phyloP scores from a whole-genome alignment of 495 filamentous ascomycete genomes.

The Hyaloscypha bicolor region DNA sequence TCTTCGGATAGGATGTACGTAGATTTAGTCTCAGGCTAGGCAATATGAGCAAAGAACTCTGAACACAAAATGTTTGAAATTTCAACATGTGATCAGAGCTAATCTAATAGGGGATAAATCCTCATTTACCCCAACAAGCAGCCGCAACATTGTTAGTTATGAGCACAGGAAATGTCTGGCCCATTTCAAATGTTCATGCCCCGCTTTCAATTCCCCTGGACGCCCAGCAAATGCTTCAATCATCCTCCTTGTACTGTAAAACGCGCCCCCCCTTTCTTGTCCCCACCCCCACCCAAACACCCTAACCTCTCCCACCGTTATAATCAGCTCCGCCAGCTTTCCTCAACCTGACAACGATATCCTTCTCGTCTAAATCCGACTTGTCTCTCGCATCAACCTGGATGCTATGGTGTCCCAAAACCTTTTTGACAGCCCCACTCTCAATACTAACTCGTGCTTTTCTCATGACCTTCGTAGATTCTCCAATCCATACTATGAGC shows the following conservation, averaged over 20 bases:
- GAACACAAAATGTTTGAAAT: slow-evolving; percentile 1
- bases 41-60: slow-evolving; percentile 22
- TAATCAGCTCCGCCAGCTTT: slow-evolving; percentile 63
- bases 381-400: slow-evolving; percentile 53
- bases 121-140: not conserved
- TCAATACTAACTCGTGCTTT: slow-evolving; percentile 61
- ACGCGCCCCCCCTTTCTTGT: not conserved
- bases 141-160: not conserved
- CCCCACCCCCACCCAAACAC: slow-evolving; percentile 1
- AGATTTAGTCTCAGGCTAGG: slow-evolving; percentile 31
- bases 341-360: slow-evolving; percentile 51
- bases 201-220: not conserved
- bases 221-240: slow-evolving; percentile 21
- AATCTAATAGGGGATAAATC: not conserved
- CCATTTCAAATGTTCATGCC: not conserved
- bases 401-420: slow-evolving; percentile 54
- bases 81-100: not conserved
- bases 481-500: slow-evolving; percentile 59
- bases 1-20: slow-evolving; percentile 27
- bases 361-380: slow-evolving; percentile 54
- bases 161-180: not conserved
- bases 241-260: not conserved
- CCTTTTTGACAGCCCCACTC: slow-evolving; percentile 56
- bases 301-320: slow-evolving; percentile 56
- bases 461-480: slow-evolving; percentile 57